phyloP scores from a whole-genome alignment of 805 yeast genomes.

The Metschnikowia kofuensis region DNA sequence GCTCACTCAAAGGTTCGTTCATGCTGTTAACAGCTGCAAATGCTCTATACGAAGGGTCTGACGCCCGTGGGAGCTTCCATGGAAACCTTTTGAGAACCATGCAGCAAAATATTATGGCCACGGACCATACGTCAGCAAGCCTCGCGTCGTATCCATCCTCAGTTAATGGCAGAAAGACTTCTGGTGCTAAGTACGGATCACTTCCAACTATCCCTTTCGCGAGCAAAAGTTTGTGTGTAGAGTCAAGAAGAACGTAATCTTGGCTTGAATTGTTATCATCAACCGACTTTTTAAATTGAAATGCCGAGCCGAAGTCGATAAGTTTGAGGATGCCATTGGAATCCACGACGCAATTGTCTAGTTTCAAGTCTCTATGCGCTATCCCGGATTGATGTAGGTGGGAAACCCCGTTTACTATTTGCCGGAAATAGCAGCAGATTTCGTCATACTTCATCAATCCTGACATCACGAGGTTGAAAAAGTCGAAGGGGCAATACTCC shows the following conservation, averaged over 20 bases:
- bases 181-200: constrained; percentile 95
- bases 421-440: constrained; percentile 77
- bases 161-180: constrained; percentile 51
- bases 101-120: constrained; percentile 90
- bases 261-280: constrained; percentile 32
- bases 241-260: constrained; percentile 15
- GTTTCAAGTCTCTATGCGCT: constrained; percentile 89
- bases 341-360: constrained; percentile 89
- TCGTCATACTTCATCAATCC: constrained; percentile 73
- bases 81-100: constrained; percentile 87
- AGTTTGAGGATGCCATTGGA: constrained; percentile 73
- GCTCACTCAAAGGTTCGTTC: constrained; percentile 12
- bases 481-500: constrained; percentile 92
- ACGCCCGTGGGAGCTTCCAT: constrained; percentile 85
- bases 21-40: constrained; percentile 34
- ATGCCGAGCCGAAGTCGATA: constrained; percentile 93
- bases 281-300: constrained; percentile 58
- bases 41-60: constrained; percentile 72
- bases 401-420: constrained; percentile 68
- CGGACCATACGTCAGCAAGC: constrained; percentile 88
- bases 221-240: constrained; percentile 45
- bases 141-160: constrained; percentile 72
- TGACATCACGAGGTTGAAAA: constrained; percentile 89
- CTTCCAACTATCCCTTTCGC: constrained; percentile 92
- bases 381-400: constrained; percentile 80